Base-by-base conservation (phyloP, 768 basidiomycete species). In the Lactifluus subvellereus region DNA sequence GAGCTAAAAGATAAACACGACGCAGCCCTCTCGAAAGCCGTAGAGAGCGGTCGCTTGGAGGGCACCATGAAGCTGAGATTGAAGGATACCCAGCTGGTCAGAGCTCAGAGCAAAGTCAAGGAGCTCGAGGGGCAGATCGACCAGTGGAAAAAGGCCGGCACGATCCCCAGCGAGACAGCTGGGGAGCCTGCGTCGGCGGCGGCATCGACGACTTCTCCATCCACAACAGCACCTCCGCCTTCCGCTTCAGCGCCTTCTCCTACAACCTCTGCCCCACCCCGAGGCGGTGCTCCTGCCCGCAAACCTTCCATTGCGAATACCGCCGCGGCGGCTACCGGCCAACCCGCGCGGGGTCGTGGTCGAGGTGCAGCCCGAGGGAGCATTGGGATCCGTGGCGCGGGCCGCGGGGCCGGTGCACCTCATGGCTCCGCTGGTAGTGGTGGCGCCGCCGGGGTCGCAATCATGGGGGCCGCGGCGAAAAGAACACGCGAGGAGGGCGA, bases 31-130 rank as follows among this genome's bases (percentile, higher is more conserved):
- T 78, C 78, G 3, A 77, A 81, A 6, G 89, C 89, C 1, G 78
- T 87, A 7, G 89, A 91, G 54, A 76, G 82, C 3, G 89, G 89
- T 2, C 78, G 89, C 52, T 76, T 81, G 76, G 89, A 91, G 66
- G 77, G 80, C 55, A 75, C 69, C 1, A 77, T 83, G 27, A 88
- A 87, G 74, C 71, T 74, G 38, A 88, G 86, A 71, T 67, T 91
- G 48, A 91, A 90, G 74, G 89, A 92, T 66, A 75, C 77, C 1
- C 87, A 87, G 66, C 75, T 91, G n/a, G 77, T 84, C 35, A 81
- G 77, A 55, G 76, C 82, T 10, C 83, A 88, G 69, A 75, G 74
- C 60, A 81, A 79, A 60, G 75, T 89, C 54, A 91, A 89, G 74
- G 84, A 87, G 7, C 76, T 89, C 40, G 88, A 91, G 69, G 77